Conservation (phyloP, 768 basidiomycete genomes). For the Mycena pura region DNA sequence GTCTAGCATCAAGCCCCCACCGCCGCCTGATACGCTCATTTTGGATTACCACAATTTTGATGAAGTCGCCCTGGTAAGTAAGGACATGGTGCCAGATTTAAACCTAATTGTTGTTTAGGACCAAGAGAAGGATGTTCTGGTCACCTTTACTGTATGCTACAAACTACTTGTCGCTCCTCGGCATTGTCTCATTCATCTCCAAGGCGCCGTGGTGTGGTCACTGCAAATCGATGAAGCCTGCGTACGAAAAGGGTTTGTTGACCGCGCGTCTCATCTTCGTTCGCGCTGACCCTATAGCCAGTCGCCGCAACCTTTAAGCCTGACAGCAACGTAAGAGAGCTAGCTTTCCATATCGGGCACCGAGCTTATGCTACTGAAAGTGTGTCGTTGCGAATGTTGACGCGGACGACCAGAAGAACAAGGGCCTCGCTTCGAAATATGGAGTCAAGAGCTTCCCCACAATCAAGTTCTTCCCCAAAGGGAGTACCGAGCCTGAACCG, state of each 20-base stretch:
- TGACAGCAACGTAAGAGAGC: conserved; percentile 69
- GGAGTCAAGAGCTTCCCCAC: conserved; percentile 87
- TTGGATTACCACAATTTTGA: conserved; percentile 80
- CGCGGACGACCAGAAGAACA: conserved; percentile 85
- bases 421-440: conserved; percentile 71
- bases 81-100: not conserved
- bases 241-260: conserved; percentile 73
- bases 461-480: conserved; percentile 92
- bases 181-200: conserved; percentile 13
- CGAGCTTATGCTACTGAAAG: conserved; percentile 45
- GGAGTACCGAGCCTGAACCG: conserved; percentile 62
- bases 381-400: conserved; percentile 92
- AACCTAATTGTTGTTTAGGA: conserved; percentile 48
- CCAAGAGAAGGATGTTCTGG: conserved; percentile 79
- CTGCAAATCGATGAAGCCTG: conserved; percentile 91
- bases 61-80: conserved; percentile 67
- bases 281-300: conserved; percentile 33
- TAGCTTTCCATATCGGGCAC: conserved; percentile 1
- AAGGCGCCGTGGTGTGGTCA: conserved; percentile 90
- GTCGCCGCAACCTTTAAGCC: conserved; percentile 80
- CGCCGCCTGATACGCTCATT: conserved; percentile 71
- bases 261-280: not conserved
- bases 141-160: conserved; percentile 74
- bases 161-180: conserved; percentile 1
- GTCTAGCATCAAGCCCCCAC: conserved; percentile 87